Percentiles rank a stretch among this genome's conserved stretches.
These are phyloP conservation scores for Cystoisospora suis DNA, from an alignment of 169 alveolate species.

Conservation along the genomic window DNA sequence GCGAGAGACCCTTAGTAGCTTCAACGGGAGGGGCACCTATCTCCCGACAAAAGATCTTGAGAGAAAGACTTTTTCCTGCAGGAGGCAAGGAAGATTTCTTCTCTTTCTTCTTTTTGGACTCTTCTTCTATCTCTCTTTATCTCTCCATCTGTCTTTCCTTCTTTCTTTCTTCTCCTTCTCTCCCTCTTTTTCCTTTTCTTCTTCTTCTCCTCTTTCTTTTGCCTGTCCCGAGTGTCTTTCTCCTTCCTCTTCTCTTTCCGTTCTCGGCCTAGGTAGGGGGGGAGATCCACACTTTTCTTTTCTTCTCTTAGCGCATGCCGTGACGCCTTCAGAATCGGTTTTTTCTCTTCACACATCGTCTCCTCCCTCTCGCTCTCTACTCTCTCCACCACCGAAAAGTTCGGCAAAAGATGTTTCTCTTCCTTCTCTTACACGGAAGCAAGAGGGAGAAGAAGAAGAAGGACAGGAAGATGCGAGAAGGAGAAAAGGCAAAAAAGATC, in stretches of 20 bases:
- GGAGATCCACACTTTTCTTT: background rate
- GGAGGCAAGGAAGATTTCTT: background rate
- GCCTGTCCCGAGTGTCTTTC: background rate
- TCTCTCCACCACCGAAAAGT: background rate
- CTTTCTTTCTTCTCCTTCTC: background rate
- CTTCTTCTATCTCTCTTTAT: background rate
- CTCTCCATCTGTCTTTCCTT: background rate
- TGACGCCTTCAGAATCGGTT: background rate
- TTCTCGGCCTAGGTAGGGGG: background rate
- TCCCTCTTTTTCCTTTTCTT: background rate
- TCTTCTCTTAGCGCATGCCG: background rate
- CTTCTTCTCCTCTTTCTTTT: background rate
- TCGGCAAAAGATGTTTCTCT: background rate
- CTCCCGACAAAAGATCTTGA: too few species aligned
- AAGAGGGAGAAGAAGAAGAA: too few species aligned
- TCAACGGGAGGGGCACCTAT: too few species aligned
- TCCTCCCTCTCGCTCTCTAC: background rate
- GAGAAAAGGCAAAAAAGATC: too few species aligned
- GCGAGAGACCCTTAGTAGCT: too few species aligned
- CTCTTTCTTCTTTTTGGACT: background rate
- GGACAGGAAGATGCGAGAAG: too few species aligned
- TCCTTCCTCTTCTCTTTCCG: background rate
- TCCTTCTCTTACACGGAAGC: too few species aligned
- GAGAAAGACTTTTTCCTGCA: background rate
- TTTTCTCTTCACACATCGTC: background rate